Evolutionary conservation across 1,139 yeast genomes (phyloP), one percentile per base, ranked within the genome.

Genomic region (Eremothecium gossypii): DNA sequence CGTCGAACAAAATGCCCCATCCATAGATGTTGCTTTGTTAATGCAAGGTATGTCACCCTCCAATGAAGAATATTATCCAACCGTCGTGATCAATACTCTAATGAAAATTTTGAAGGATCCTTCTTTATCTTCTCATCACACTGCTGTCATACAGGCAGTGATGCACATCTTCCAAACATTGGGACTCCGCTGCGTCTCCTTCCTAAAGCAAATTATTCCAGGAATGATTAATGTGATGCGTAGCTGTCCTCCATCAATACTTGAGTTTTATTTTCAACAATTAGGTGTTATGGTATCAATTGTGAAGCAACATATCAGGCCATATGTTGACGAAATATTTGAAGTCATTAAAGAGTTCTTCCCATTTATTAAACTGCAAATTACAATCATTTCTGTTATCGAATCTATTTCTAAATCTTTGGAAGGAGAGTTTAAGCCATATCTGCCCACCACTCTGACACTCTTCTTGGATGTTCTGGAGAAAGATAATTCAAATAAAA

Each of bases 31-130:
- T 49, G 86, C 91, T 2, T 68, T 91, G 34, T 68, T 93, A 41
- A 86, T 91, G 87, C 84, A 83, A 57, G 96, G 96, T 1, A 83
- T 85, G 76, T 83, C 95, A 7, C 97, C 97, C 1, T 81, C 94
- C 0, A 78, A 82, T 45, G 97, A 89, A 45, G 97, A 89, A 53
- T 93, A 87, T 55, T 89, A 86, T 55, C 96, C 97, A 2, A 87
- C 96, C 0, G 97, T 93, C 17, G 97, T 93, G 1, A 84, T 91
- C 35, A 80, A 79, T 30, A 84, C 87, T 12, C 67, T 93, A 48
- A 76, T 89, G 79, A 83, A 80, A 46, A 80, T 91, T 23, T 65
- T 91, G 40, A 81, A 82, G 50, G 98, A 93, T 60, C 78, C 84
- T 1, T 85, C 96, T 0, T 69, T 91, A 45, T 79, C 84, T 11